phyloP scores from a whole-genome alignment of 108 stramenopile genomes.

The Skeletonema potamos region DNA sequence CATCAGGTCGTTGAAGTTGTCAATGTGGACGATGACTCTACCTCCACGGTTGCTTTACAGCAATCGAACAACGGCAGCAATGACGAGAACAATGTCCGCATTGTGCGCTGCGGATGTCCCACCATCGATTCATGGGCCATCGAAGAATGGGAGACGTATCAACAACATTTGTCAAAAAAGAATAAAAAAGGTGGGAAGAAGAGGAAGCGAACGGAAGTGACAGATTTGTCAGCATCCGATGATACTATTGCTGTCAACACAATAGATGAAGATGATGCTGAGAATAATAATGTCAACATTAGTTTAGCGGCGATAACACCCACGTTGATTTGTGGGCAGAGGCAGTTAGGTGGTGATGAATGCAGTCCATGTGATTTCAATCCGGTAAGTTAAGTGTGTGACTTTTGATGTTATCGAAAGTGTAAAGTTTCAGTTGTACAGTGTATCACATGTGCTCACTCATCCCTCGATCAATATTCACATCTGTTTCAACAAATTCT shows the following conservation, averaged over 20 bases:
- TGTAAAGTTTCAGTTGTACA: no score
- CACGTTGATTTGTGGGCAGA: slow-evolving; percentile 15
- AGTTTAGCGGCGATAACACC: not conserved
- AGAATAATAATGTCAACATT: not conserved
- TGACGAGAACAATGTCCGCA: not conserved
- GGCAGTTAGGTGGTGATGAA: not conserved
- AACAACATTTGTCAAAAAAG: slow-evolving; percentile 9
- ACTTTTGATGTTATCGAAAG: no score
- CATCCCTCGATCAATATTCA: not conserved
- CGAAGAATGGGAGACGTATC: slow-evolving; percentile 11
- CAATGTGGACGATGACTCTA: slow-evolving; percentile 9
- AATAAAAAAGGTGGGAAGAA: slow-evolving; percentile 33
- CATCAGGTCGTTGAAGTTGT: not conserved
- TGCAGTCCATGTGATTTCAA: slow-evolving; percentile 24
- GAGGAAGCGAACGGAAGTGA: slow-evolving; percentile 9
- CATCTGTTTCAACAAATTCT: not conserved
- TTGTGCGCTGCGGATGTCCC: slow-evolving; percentile 32
- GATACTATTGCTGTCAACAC: not conserved
- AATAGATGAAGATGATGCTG: slow-evolving; percentile 17
- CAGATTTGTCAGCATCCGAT: not conserved
- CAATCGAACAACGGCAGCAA: not conserved
- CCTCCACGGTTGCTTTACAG: not conserved
- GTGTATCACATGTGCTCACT: not conserved
- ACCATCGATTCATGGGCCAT: slow-evolving; percentile 31
- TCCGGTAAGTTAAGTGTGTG: slow-evolving; percentile 17